Evolutionary conservation across 2,329 filamentous ascomycete genomes (phyloP).

Genomic region (Sporothrix luriei): DNA sequence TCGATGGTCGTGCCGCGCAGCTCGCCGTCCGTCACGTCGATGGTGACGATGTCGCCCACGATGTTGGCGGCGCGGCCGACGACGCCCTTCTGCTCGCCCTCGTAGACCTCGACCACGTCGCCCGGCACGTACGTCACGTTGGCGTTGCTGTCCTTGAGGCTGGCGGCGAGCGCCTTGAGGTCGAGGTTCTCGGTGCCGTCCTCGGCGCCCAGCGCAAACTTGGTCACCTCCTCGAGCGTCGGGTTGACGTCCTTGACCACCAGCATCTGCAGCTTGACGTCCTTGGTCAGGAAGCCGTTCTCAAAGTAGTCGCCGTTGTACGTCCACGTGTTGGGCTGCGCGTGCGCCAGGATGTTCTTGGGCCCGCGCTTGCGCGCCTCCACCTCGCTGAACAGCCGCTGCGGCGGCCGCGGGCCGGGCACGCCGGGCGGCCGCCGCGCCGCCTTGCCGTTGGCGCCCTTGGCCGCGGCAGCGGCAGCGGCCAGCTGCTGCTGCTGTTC

Average conservation of each 20-base stretch:
- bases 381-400: slow-evolving; percentile 86
- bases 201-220: slow-evolving; percentile 82
- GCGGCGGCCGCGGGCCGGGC: slow-evolving; percentile 72
- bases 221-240: slow-evolving; percentile 91
- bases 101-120: slow-evolving; percentile 94
- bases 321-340: slow-evolving; percentile 76
- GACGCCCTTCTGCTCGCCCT: slow-evolving; percentile 92
- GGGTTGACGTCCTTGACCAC: slow-evolving; percentile 90
- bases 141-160: slow-evolving; percentile 79
- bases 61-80: slow-evolving; percentile 83
- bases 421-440: slow-evolving; percentile 66
- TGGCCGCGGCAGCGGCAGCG: slow-evolving; percentile 50
- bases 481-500: too few species aligned
- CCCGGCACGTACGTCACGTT: slow-evolving; percentile 86
- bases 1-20: slow-evolving; percentile 83
- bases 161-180: slow-evolving; percentile 84
- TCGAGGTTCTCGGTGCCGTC: slow-evolving; percentile 95
- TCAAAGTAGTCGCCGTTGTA: slow-evolving; percentile 90
- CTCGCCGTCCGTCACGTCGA: slow-evolving; percentile 80
- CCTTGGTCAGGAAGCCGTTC: slow-evolving; percentile 90
- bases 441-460: slow-evolving; percentile 69
- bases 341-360: slow-evolving; percentile 63
- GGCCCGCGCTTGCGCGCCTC: slow-evolving; percentile 89
- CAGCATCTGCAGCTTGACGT: slow-evolving; percentile 85
- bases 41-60: slow-evolving; percentile 86